phyloP scores from a whole-genome alignment of 208 protist species.

The Acanthamoeba royreba region DNA sequence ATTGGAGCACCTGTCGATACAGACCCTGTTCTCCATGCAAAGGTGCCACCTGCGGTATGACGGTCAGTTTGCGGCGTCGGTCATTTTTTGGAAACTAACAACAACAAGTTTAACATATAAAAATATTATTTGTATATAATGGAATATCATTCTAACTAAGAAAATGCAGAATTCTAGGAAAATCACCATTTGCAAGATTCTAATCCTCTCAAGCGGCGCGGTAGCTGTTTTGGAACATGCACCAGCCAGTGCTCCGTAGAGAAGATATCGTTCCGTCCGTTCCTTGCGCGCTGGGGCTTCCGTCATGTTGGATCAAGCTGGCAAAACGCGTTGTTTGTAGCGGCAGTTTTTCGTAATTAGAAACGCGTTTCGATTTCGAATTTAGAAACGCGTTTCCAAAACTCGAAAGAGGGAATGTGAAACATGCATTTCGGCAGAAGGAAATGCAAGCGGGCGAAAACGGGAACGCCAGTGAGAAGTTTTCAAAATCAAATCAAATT shows the following conservation, averaged over 20 bases:
- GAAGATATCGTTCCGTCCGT: slow-evolving; percentile 71
- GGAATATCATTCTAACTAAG: background rate
- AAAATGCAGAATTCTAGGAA: background rate
- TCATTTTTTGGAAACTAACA: too few relatives aligned
- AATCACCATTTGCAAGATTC: slow-evolving; percentile 93
- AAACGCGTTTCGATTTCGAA: too few relatives aligned
- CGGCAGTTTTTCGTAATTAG: too few relatives aligned
- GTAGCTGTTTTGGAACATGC: slow-evolving; percentile 89
- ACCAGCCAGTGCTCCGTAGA: slow-evolving; percentile 90
- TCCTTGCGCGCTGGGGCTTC: background rate
- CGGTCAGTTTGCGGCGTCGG: too few relatives aligned
- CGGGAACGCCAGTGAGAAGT: too few relatives aligned
- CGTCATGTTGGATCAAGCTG: too few relatives aligned
- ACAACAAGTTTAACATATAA: background rate
- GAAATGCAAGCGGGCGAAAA: background rate
- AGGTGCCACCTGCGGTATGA: background rate
- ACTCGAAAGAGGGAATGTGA: too few relatives aligned
- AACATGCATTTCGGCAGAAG: background rate
- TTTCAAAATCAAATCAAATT: background rate
- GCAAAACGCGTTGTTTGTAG: too few relatives aligned
- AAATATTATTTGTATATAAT: background rate
- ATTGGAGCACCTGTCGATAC: background rate
- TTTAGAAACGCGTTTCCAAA: too few relatives aligned
- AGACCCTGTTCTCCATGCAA: background rate
- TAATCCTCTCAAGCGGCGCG: slow-evolving; percentile 89